phyloP scores from a whole-genome alignment of 176 grass and related monocot species.

The Oryza punctata region DNA sequence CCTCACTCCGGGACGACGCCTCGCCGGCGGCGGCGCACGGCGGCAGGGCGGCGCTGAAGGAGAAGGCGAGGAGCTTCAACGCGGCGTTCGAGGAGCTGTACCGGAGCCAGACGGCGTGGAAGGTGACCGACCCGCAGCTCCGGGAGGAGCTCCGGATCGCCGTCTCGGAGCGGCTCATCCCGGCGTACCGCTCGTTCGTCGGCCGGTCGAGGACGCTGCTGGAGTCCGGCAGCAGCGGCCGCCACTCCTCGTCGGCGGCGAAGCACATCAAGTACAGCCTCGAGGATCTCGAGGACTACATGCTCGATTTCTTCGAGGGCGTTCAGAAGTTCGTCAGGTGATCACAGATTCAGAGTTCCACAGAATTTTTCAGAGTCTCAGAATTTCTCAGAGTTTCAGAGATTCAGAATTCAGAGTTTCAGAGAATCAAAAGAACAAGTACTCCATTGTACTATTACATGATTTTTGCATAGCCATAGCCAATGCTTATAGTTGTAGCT shows the following conservation, averaged over 20 bases:
- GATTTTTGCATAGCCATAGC: not conserved
- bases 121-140: slow-evolving; percentile 68
- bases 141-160: slow-evolving; percentile 84
- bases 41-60: slow-evolving; percentile 41
- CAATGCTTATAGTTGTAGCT: not conserved
- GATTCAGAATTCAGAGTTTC: not conserved
- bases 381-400: not conserved
- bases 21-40: slow-evolving; percentile 19
- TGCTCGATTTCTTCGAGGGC: slow-evolving; percentile 93
- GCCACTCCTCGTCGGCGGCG: slow-evolving; percentile 34
- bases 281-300: slow-evolving; percentile 78
- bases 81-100: slow-evolving; percentile 88
- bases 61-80: slow-evolving; percentile 77
- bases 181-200: slow-evolving; percentile 87
- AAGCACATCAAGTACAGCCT: slow-evolving; percentile 78
- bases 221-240: slow-evolving; percentile 43
- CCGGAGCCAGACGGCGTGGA: slow-evolving; percentile 81
- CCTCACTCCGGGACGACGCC: slow-evolving; percentile 58
- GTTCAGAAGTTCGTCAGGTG: slow-evolving; percentile 45
- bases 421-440: not conserved
- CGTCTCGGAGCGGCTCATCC: slow-evolving; percentile 69
- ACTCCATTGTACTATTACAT: not conserved
- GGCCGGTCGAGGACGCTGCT: slow-evolving; percentile 41
- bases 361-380: not conserved
- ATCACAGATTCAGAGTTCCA: not conserved